Evolutionary conservation across 2,329 filamentous ascomycete genomes (phyloP).

Genomic region (Aspergillus melleus): DNA sequence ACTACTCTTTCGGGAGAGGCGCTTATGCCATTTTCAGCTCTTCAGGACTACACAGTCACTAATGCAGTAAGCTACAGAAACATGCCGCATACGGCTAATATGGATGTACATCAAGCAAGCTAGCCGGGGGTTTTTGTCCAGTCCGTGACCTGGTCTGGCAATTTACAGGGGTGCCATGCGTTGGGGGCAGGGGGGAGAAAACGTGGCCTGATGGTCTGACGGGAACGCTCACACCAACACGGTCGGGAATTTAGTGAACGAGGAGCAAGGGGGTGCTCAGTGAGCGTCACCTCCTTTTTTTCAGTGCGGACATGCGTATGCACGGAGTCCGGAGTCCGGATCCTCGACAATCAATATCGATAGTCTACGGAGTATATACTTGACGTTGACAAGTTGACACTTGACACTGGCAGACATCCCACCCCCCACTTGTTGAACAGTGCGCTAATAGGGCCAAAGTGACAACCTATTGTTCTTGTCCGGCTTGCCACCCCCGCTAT

Average conservation of each 20-base stretch:
- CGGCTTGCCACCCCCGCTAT: neutral
- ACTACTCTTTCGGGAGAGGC: constrained; percentile 4
- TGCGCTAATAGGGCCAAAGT: neutral
- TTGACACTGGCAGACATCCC: neutral
- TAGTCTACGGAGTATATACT: neutral
- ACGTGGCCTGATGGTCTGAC: constrained; percentile 11
- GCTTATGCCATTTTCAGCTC: constrained; percentile 2
- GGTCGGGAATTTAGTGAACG: neutral
- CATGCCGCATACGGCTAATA: neutral
- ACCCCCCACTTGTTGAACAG: neutral
- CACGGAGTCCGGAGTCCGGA: neutral
- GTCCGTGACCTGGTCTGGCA: neutral
- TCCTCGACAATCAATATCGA: neutral
- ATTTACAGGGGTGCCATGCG: constrained; percentile 11
- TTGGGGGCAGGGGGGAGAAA: constrained; percentile 1
- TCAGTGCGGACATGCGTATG: neutral
- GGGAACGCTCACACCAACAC: neutral
- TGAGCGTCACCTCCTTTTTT: neutral
- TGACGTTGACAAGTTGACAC: neutral
- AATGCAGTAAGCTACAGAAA: neutral
- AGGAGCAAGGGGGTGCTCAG: neutral
- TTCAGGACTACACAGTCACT: neutral
- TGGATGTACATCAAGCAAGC: neutral
- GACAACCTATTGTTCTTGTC: neutral
- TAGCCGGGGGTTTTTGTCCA: neutral